Evolutionary conservation across 441 rosid species (phyloP), one percentile per base, ranked within the genome.

Genomic region (Isatis lusitanica): DNA sequence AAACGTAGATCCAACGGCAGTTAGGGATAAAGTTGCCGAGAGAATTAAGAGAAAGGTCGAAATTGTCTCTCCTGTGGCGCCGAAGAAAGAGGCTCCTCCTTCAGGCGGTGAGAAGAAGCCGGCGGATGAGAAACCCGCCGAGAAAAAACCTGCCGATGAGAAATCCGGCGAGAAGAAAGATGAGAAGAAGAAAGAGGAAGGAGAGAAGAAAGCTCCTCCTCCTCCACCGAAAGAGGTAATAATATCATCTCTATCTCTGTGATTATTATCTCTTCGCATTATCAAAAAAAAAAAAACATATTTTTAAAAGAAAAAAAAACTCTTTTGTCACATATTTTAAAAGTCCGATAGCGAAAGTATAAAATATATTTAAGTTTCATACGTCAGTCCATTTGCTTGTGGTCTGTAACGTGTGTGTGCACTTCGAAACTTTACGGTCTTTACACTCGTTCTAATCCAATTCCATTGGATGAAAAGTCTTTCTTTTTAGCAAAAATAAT

Each of bases 181-280:
- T 0, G 91, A 81, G 2, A 83, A 76, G 55, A 89, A 87, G 74
- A 83, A 83, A 36, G 79, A 85, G 7, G 84, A 82, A 80, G 88
- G 87, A 70, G 73, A 87, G 4, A 70, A 89, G 6, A 92, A 87
- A 40, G 86, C 80, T 58, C 75, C 89, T 63, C 85, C 85, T 48
- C 36, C 80, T 61, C 85, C 87, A 9, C 89, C 92, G 0, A 89
- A 92, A 84, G 93, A 90, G 97, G 98, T 89, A 74, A 26, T 42
- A n/a, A 36, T 21, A 21, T 2, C 11, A 35, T 36, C 3, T 31
- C 71, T 39, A 31, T 38, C 47, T 28, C 17, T 42, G 18, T 26
- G 28, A 26, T 26, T 26, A 26, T 26, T 26, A 26, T 26, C 28
- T 26, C 28, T 26, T 26, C 28, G 28, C 28, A 26, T 26, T 26